These are phyloP conservation scores for Exophiala lecanii-corni DNA, from an alignment of 2,329 filamentous ascomycete species.

Conservation along the genomic window DNA sequence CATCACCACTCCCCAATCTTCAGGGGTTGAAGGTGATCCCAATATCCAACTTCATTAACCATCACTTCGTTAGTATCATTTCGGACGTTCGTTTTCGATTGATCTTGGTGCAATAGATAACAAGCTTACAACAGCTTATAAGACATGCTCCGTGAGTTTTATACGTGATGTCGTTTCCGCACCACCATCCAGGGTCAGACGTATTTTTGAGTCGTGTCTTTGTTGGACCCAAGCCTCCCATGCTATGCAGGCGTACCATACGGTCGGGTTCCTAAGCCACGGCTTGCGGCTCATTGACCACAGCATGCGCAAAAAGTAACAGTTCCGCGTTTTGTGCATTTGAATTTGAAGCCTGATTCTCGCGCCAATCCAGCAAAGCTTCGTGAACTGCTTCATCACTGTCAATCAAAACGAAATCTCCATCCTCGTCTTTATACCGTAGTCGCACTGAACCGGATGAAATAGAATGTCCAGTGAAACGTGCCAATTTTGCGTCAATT, in stretches of 20 bases:
- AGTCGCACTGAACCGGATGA: slow-evolving; percentile 77
- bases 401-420: slow-evolving; percentile 87
- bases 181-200: neutral
- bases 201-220: neutral
- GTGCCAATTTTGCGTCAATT: slow-evolving; percentile 89
- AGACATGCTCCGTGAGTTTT: neutral
- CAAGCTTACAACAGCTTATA: no score
- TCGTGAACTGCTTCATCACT: slow-evolving; percentile 95
- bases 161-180: neutral
- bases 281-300: neutral
- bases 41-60: slow-evolving; percentile 3
- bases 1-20: no score
- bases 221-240: neutral
- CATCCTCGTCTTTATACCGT: slow-evolving; percentile 87
- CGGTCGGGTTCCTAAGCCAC: neutral
- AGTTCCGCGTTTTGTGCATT: slow-evolving; percentile 24
- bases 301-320: slow-evolving; percentile 23
- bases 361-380: slow-evolving; percentile 90
- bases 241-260: no score
- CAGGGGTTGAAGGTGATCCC: no score
- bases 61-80: slow-evolving; percentile 1
- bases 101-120: no score
- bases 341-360: slow-evolving; percentile 61
- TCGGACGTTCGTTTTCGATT: neutral
- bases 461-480: slow-evolving; percentile 80